Percentiles rank a stretch among this genome's conserved stretches.
These are phyloP conservation scores for Colletotrichum sp. DNA, from an alignment of 2,329 filamentous ascomycete species.

Conservation along the genomic window DNA sequence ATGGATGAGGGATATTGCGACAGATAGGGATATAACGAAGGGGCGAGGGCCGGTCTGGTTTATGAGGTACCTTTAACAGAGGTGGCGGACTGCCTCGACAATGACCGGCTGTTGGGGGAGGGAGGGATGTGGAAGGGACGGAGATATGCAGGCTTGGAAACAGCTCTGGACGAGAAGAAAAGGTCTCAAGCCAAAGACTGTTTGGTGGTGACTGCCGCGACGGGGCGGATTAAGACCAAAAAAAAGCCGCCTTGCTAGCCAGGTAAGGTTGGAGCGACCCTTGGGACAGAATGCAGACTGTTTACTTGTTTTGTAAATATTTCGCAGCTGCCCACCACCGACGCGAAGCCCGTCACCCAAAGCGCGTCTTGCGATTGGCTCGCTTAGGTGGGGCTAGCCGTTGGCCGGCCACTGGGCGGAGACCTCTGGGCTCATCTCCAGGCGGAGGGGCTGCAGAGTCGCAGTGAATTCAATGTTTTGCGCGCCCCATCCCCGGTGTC, in stretches of 20 bases:
- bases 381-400: not conserved
- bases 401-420: conserved; percentile 15
- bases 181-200: conserved; percentile 2
- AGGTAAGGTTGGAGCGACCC: not conserved
- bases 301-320: conserved; percentile 19
- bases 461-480: conserved; percentile 5
- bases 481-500: not conserved
- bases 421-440: not conserved
- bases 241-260: conserved; percentile 9
- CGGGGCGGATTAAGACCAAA: conserved; percentile 15
- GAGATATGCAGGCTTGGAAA: not conserved
- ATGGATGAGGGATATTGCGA: conserved; percentile 17
- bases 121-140: conserved; percentile 1
- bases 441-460: not conserved
- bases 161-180: conserved; percentile 7
- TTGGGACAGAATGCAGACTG: conserved; percentile 10
- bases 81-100: conserved; percentile 17
- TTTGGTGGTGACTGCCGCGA: conserved; percentile 13
- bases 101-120: not conserved
- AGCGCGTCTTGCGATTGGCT: conserved; percentile 7
- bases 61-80: not conserved
- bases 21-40: conserved; percentile 2
- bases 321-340: conserved; percentile 3
- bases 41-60: not conserved
- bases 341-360: not conserved